These are phyloP conservation scores for Picea abies DNA, from an alignment of 83 land plant species.

Conservation along the genomic window DNA sequence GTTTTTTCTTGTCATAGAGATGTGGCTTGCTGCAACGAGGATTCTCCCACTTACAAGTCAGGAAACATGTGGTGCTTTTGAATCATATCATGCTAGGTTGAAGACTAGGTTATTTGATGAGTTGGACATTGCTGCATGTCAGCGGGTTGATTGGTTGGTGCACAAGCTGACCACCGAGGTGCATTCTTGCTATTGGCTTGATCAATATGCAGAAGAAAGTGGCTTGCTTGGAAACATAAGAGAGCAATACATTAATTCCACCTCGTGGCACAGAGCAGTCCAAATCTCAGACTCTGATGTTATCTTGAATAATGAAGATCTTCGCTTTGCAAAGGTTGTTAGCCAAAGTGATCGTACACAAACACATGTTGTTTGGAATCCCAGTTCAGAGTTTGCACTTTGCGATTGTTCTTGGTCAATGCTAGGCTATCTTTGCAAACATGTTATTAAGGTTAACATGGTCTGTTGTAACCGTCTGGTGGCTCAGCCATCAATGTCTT, in stretches of 20 bases:
- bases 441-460: constrained; percentile 21
- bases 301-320: constrained; percentile 12
- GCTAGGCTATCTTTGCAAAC: constrained; percentile 25
- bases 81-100: constrained; percentile 23
- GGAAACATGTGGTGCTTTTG: constrained; percentile 33
- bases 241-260: constrained; percentile 9
- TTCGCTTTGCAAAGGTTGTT: constrained; percentile 14
- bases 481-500: constrained; percentile 15
- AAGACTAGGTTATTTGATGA: constrained; percentile 16
- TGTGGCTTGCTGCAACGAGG: constrained; percentile 26
- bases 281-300: constrained; percentile 25
- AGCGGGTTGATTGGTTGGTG: constrained; percentile 26
- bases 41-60: constrained; percentile 23
- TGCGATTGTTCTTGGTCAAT: constrained; percentile 24
- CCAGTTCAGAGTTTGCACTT: constrained; percentile 21
- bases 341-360: constrained; percentile 23
- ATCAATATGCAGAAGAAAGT: constrained; percentile 18
- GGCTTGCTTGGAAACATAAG: constrained; percentile 10
- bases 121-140: background rate
- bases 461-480: background rate
- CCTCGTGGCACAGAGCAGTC: constrained; percentile 18
- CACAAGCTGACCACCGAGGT: constrained; percentile 24
- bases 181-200: constrained; percentile 22
- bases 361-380: constrained; percentile 21
- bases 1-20: constrained; percentile 26